Evolutionary conservation across 1,284 basidiomycete species (phyloP).

Genomic region (Sphagnurus paluster): DNA sequence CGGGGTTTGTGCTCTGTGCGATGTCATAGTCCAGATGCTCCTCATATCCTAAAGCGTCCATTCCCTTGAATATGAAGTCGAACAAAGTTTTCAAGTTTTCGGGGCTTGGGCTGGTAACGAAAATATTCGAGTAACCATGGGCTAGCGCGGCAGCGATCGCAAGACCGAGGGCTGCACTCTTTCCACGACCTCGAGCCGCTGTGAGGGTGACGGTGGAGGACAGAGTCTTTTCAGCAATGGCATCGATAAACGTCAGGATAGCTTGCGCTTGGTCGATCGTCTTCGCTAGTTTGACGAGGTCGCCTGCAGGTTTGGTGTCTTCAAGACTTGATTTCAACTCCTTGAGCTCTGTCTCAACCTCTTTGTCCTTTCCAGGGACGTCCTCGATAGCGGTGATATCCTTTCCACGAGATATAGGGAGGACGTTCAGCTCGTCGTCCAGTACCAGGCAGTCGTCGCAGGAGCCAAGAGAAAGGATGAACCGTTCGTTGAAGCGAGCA

Average conservation of each 20-base stretch:
- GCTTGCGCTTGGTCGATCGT: conserved; percentile 95
- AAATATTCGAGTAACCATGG: conserved; percentile 97
- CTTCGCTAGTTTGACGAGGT: conserved; percentile 89
- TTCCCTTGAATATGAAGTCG: conserved; percentile 96
- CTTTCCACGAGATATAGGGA: conserved; percentile 96
- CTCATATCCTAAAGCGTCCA: conserved; percentile 94
- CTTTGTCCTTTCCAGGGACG: conserved; percentile 40
- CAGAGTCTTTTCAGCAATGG: conserved; percentile 89
- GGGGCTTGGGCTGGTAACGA: conserved; percentile 96
- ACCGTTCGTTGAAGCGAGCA: conserved; percentile 98
- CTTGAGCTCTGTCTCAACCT: conserved; percentile 69
- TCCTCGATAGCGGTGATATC: conserved; percentile 79
- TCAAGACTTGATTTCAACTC: conserved; percentile 81
- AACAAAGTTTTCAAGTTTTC: conserved; percentile 99
- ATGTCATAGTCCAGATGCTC: conserved; percentile 99
- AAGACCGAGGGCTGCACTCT: conserved; percentile 94
- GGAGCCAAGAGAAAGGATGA: conserved; percentile 91
- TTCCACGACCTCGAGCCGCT: conserved; percentile 93
- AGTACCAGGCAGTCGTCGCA: conserved; percentile 91
- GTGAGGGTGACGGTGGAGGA: conserved; percentile 96
- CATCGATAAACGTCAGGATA: conserved; percentile 89
- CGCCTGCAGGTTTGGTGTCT: conserved; percentile 87
- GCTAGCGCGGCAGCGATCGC: conserved; percentile 92
- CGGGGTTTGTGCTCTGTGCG: conserved; percentile 90
- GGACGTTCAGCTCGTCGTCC: conserved; percentile 97